Evolutionary conservation across 2,329 filamentous ascomycete genomes (phyloP), one percentile per base, ranked within the genome.

Genomic region (Diaporthe ilicicola): DNA sequence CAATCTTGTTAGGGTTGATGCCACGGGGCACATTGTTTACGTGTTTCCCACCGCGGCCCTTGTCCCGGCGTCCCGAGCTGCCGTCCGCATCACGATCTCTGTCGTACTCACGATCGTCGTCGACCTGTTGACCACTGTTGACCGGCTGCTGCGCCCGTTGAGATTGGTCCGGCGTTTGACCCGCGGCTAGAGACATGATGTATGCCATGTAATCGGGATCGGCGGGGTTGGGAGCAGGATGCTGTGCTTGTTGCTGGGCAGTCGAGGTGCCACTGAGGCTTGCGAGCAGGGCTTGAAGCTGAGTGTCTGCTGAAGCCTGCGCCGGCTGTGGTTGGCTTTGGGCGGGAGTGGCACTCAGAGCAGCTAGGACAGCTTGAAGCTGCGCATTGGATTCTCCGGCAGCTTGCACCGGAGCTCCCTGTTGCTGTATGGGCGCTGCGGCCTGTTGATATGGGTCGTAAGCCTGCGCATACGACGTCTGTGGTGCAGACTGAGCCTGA

Each of bases 1-100:
- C 89, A 61, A 90, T 89, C 17, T 90, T 82, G 17, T 86, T 85
- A 71, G 85, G 87, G 76, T 92, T 89, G 73, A 84, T 84, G 17
- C 80, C 82, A 70, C 84, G 84, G 77, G 72, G 61, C 17, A 67
- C 51, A 8, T 39, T 54, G 56, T 73, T 74, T 10, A 75, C 75
- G 37, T 77, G 78, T 2, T 83, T 83, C 13, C 77, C 76, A 10
- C 81, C 79, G 37, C 80, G 48, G 34, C 64, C 69, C 29, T 73
- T 70, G 19, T 67, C 44, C 5, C 77, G 76, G 22, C 80, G 74
- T 22, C 77, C 75, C 32, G 81, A 78, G 46, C 79, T 76, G 32
- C 32, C 32, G 10, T 77, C 75, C 24, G 77, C 75, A 15, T 79
- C 71, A 1, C 74, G 74, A 34, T 79, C 77, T 3, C 82, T 77